Conservation (phyloP, 306 rosid species). For the Macrotyloma uniflorum region DNA sequence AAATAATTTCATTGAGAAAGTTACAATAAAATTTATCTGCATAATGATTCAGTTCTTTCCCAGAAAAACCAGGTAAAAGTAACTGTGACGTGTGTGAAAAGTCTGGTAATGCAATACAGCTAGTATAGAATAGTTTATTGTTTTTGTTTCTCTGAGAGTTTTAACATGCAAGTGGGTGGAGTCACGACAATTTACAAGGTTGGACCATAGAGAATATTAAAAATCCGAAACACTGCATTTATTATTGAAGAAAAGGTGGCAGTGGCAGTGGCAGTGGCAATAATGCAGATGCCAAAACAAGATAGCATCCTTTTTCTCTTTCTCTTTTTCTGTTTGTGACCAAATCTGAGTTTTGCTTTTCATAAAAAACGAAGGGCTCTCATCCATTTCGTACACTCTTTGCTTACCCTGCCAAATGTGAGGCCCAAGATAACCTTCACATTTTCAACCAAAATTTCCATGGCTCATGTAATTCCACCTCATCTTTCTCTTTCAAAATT, state of each 20-base stretch:
- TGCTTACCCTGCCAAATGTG: constrained; percentile 23
- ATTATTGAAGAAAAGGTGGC: constrained; percentile 8
- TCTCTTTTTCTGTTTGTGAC: not conserved
- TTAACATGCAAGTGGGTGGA: not conserved
- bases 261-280: constrained; percentile 20
- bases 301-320: not conserved
- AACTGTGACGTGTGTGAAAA: not conserved
- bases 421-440: too few species aligned
- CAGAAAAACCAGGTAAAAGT: not conserved
- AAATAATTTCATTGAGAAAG: too few species aligned
- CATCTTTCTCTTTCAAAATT: not conserved
- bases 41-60: too few species aligned
- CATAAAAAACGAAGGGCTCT: not conserved
- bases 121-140: not conserved
- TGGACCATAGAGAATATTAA: constrained; percentile 2
- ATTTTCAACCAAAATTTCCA: not conserved
- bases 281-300: constrained; percentile 36
- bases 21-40: too few species aligned
- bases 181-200: constrained; percentile 3
- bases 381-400: not conserved
- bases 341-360: not conserved
- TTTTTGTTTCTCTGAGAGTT: too few species aligned
- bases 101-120: constrained; percentile 9
- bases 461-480: not conserved
- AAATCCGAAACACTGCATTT: not conserved